Base-by-base conservation (phyloP, 1,139 yeast species). In the Saccharomycopsis hybrid region DNA sequence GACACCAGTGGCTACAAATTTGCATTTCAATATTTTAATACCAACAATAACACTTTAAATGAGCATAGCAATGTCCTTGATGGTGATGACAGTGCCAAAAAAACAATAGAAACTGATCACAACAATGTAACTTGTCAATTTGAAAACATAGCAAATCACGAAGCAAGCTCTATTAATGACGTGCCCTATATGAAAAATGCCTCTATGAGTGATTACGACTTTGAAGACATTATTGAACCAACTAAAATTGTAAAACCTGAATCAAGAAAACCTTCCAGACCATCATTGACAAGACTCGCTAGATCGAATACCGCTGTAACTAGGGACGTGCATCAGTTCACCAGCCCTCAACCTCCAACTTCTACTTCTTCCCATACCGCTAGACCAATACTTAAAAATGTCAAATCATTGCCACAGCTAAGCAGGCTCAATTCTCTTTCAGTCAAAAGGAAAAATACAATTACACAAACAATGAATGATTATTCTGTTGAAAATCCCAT, bases 341-440 rank as follows among this genome's bases (percentile, higher is more conserved):
- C 18, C 18, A 18, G 18, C 18, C 9, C 35, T 25, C 30, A n/a
- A 24, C 27, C 41, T 7, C 11, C 49, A n/a, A 41, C 41, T 13
- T 31, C 44, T 5, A 46, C 31, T 27, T 31, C 41, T 5, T 24
- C 9, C 7, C 18, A 18, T 18, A 41, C 11, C 25, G 29, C n/a
- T 18, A 32, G 33, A 43, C 48, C 53, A 31, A 47, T 38, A 13
- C 41, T 52, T 31, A 52, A 51, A 33, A 52, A 36, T 24, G 55
- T 42, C 13, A 47, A 46, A 24, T 52, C 55, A 4, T 50, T 52
- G 36, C 55, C 55, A 4, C 55, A 50, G 36, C 32, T 52, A 11
- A n/a, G 51, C 30, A 31, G 49, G 32, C 43, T 46, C n/a, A 48
- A 43, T 24, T 49, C 54, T n/a, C 27, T 50, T 13, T 27, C 48